Evolutionary conservation across 345 rosid species (phyloP).

Genomic region (Rhizophora mangle): DNA sequence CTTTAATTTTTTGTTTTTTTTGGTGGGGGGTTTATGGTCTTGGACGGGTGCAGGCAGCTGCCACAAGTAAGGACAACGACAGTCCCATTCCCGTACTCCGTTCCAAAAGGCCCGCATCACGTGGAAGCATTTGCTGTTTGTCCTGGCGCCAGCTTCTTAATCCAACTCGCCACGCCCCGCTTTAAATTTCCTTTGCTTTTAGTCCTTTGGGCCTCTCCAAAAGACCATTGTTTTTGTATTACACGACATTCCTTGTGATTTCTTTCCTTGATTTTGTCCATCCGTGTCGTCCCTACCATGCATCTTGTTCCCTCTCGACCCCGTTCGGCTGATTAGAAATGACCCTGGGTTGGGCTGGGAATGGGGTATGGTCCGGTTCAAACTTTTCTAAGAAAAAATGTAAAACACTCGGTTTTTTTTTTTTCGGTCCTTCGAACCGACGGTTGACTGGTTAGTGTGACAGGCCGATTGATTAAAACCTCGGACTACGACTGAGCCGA

Average conservation of each 20-base stretch:
- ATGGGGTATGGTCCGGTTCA: too few relatives aligned
- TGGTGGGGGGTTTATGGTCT: too few relatives aligned
- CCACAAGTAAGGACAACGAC: conserved; percentile 75
- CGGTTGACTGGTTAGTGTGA: too few relatives aligned
- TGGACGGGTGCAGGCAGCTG: conserved; percentile 35
- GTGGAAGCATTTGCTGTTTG: conserved; percentile 51
- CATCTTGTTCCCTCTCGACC: not conserved
- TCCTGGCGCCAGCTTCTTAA: conserved; percentile 26
- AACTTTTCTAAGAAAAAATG: too few relatives aligned
- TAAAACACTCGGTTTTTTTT: too few relatives aligned
- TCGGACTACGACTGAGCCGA: too few relatives aligned
- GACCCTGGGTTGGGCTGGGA: too few relatives aligned
- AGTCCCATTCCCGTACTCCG: conserved; percentile 55
- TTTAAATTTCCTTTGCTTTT: not conserved
- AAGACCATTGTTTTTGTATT: not conserved
- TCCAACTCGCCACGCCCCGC: not conserved
- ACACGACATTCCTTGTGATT: conserved; percentile 28
- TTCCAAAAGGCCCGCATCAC: conserved; percentile 76
- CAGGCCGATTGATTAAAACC: too few relatives aligned
- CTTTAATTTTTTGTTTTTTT: not conserved
- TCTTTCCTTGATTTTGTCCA: conserved; percentile 15
- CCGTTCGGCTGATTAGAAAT: too few relatives aligned
- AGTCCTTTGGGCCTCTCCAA: not conserved
- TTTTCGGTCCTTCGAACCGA: too few relatives aligned
- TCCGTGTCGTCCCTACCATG: not conserved